Evolutionary conservation across 352 stramenopile species (phyloP).

Genomic region (Pythium graminicola): DNA sequence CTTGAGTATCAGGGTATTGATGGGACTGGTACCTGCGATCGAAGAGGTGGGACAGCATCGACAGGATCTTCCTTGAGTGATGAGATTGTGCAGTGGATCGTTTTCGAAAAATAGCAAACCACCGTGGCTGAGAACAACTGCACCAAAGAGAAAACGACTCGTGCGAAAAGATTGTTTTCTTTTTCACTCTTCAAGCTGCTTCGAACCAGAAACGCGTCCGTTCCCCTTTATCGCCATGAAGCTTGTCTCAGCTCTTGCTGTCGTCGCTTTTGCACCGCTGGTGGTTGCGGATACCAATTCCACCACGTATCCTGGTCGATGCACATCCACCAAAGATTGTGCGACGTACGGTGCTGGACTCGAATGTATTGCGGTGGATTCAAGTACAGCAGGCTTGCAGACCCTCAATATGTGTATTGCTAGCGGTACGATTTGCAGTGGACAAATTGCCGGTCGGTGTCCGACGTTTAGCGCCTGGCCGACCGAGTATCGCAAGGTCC

Average conservation of each 20-base stretch:
- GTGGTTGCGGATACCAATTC: constrained; percentile 26
- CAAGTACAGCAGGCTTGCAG: constrained; percentile 45
- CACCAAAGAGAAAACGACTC: neutral
- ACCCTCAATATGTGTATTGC: constrained; percentile 69
- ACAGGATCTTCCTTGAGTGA: too few species aligned
- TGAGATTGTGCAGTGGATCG: too few species aligned
- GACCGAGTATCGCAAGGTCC: constrained; percentile 54
- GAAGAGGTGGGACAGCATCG: too few species aligned
- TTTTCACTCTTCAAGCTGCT: constrained; percentile 9
- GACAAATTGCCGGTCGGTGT: constrained; percentile 50
- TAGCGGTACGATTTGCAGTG: constrained; percentile 43
- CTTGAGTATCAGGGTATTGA: too few species aligned
- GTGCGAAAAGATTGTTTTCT: constrained; percentile 1
- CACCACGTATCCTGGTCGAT: constrained; percentile 47
- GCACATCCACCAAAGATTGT: constrained; percentile 45
- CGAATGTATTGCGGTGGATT: constrained; percentile 64
- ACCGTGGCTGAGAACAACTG: neutral
- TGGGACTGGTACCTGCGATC: too few species aligned
- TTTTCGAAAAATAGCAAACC: neutral
- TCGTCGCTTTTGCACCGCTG: constrained; percentile 8
- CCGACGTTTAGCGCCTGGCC: constrained; percentile 74
- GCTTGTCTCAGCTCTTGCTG: neutral
- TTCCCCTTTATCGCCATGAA: constrained; percentile 25
- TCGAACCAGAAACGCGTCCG: constrained; percentile 17
- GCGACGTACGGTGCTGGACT: constrained; percentile 45